These are phyloP conservation scores for Apostasia shenzhenica DNA, from an alignment of 106 monocot genomes.

Conservation along the genomic window DNA sequence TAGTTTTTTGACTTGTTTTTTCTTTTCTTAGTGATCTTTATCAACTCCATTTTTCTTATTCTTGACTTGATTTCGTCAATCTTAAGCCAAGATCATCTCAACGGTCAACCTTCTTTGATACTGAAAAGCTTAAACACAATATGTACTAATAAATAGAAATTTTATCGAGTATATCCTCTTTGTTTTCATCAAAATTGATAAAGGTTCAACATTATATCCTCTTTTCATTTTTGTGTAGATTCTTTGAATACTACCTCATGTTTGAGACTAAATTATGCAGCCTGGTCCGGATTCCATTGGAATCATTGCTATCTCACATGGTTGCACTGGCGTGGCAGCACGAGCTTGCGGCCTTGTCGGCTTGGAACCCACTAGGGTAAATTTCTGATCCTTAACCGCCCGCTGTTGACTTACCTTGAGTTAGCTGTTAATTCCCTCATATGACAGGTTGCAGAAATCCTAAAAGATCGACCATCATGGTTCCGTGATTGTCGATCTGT, in stretches of 20 bases:
- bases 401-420: background rate
- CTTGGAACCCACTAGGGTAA: slow-evolving; percentile 57
- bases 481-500: slow-evolving; percentile 54
- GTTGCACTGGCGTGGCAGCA: slow-evolving; percentile 83
- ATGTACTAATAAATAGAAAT: no score
- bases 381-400: background rate
- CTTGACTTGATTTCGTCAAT: no score
- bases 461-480: slow-evolving; percentile 60
- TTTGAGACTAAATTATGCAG: slow-evolving; percentile 15
- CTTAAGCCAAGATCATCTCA: background rate
- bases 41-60: no score
- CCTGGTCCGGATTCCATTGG: slow-evolving; percentile 90
- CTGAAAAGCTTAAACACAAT: no score
- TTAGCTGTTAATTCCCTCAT: background rate
- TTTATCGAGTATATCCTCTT: no score
- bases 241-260: background rate
- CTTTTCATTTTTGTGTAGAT: background rate
- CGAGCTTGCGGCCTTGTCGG: slow-evolving; percentile 67
- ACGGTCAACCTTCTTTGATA: background rate
- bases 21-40: background rate
- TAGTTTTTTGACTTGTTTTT: background rate
- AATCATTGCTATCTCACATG: slow-evolving; percentile 72
- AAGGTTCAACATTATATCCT: background rate
- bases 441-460: slow-evolving; percentile 57
- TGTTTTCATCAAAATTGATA: no score